Percentiles rank a stretch among this genome's conserved stretches.
These are phyloP conservation scores for Neofusicoccum ribis DNA, from an alignment of 2,329 filamentous ascomycete species.

Conservation along the genomic window DNA sequence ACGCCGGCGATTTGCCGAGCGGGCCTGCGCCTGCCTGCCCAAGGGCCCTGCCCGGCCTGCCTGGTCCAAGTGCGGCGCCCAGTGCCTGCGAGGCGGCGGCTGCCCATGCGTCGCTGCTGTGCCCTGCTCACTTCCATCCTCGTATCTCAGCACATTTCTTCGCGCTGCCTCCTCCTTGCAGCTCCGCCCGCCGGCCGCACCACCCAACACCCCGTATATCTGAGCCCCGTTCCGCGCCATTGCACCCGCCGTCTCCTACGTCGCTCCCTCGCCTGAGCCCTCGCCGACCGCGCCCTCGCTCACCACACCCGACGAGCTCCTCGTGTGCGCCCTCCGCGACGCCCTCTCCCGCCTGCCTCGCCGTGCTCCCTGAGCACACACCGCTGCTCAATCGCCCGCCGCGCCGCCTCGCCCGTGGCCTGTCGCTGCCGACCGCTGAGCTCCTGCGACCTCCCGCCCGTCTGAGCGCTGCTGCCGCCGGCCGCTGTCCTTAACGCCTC, in stretches of 20 bases:
- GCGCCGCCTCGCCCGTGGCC: neutral
- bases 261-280: slow-evolving; percentile 12
- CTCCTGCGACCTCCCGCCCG: neutral
- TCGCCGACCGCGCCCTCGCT: slow-evolving; percentile 12
- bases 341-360: slow-evolving; percentile 1
- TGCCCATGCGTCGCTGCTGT: neutral
- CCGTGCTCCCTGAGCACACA: neutral
- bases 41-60: neutral
- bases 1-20: neutral
- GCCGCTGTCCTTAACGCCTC: slow-evolving; percentile 3
- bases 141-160: slow-evolving; percentile 18
- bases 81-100: neutral
- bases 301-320: neutral
- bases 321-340: slow-evolving; percentile 5
- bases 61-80: neutral
- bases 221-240: slow-evolving; percentile 11
- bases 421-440: neutral
- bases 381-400: neutral
- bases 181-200: slow-evolving; percentile 12
- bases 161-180: slow-evolving; percentile 18
- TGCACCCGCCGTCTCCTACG: neutral
- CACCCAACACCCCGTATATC: slow-evolving; percentile 12
- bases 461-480: slow-evolving; percentile 1
- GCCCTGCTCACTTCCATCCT: slow-evolving; percentile 15
- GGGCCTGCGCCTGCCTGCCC: neutral